Percentiles rank a stretch among this genome's conserved stretches.
Conservation (phyloP, 768 basidiomycete species). For the Cubamyces sp. region DNA sequence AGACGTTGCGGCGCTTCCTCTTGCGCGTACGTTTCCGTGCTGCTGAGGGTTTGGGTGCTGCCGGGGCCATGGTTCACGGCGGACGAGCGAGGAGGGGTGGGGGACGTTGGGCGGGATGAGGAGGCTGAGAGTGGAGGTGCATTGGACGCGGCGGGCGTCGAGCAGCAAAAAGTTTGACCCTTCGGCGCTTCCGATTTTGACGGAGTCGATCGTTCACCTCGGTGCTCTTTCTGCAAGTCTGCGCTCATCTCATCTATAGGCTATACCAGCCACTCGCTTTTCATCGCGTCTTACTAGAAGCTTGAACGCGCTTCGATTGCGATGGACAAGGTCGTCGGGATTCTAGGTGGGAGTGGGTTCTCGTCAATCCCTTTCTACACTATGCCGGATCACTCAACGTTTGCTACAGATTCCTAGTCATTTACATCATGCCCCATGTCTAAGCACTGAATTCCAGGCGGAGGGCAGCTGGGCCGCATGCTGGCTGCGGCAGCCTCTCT, state of each 20-base stretch:
- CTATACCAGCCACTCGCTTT: neutral
- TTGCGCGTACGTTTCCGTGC: slow-evolving; percentile 38
- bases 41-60: slow-evolving; percentile 28
- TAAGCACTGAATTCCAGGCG: slow-evolving; percentile 55
- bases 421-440: slow-evolving; percentile 4
- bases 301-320: neutral
- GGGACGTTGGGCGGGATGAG: slow-evolving; percentile 5
- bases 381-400: neutral
- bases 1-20: slow-evolving; percentile 39
- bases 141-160: neutral
- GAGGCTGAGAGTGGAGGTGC: neutral
- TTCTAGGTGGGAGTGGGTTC: slow-evolving; percentile 44
- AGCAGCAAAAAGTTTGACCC: slow-evolving; percentile 13
- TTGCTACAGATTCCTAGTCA: slow-evolving; percentile 5
- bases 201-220: neutral
- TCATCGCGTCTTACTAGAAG: neutral
- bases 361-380: neutral
- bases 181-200: slow-evolving; percentile 16
- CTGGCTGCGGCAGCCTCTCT: slow-evolving; percentile 87
- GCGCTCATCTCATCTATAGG: slow-evolving; percentile 7
- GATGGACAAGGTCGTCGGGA: slow-evolving; percentile 39
- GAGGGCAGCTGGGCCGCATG: slow-evolving; percentile 98
- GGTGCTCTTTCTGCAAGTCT: neutral
- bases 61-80: slow-evolving; percentile 19
- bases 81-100: neutral